phyloP scores from a whole-genome alignment of 2,329 filamentous ascomycete species.

The Cyphellophora attinorum region DNA sequence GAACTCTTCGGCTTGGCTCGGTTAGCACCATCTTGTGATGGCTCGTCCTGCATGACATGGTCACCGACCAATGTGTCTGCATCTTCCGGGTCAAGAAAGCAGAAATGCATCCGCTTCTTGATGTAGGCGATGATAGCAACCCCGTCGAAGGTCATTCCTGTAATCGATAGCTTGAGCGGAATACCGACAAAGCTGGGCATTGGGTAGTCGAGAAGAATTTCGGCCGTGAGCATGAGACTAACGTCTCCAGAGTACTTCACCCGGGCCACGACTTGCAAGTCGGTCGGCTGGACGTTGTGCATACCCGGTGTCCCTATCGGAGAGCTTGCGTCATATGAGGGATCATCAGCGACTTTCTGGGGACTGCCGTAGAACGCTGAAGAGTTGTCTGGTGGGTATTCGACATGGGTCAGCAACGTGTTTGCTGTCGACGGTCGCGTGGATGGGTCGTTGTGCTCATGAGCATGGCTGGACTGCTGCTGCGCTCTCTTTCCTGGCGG shows the following conservation, averaged over 20 bases:
- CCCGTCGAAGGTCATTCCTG: constrained; percentile 88
- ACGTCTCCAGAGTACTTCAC: constrained; percentile 85
- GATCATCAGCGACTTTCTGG: constrained; percentile 7
- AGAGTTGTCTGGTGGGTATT: constrained; percentile 10
- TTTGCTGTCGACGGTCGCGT: constrained; percentile 34
- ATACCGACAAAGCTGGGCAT: constrained; percentile 98
- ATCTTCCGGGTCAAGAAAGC: constrained; percentile 87
- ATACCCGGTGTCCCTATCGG: constrained; percentile 41
- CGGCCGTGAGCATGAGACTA: constrained; percentile 78
- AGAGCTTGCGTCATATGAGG: constrained; percentile 10
- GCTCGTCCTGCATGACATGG: constrained; percentile 7
- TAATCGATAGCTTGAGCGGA: constrained; percentile 88
- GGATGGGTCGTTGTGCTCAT: constrained; percentile 23
- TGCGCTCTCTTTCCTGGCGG: background rate
- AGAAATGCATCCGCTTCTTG: constrained; percentile 80
- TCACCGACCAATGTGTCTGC: constrained; percentile 63
- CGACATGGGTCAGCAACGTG: constrained; percentile 15
- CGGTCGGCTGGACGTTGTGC: constrained; percentile 68
- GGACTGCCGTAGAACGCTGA: constrained; percentile 8
- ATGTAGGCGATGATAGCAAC: constrained; percentile 89
- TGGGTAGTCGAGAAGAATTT: constrained; percentile 93
- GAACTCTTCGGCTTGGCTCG: constrained; percentile 23
- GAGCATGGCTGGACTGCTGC: constrained; percentile 12
- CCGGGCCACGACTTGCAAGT: constrained; percentile 85
- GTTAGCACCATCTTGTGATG: constrained; percentile 12